Evolutionary conservation across 805 yeast species (phyloP).

Genomic region (Myxozyma nipponensis): DNA sequence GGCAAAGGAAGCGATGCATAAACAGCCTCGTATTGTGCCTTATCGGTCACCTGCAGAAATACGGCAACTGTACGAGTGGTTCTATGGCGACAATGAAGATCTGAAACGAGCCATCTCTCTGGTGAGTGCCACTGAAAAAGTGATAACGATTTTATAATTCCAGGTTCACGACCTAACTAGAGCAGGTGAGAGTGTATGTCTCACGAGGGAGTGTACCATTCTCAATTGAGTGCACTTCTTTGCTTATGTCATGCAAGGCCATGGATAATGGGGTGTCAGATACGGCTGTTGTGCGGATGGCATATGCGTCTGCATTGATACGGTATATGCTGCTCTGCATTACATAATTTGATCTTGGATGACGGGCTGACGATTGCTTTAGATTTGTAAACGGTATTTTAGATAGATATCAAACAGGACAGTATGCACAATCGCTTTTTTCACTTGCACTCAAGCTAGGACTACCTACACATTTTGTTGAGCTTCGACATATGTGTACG

Average conservation of each 20-base stretch:
- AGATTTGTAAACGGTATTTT: constrained; percentile 87
- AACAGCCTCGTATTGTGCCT: constrained; percentile 18
- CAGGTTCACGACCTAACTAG: background rate
- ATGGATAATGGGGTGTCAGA: constrained; percentile 40
- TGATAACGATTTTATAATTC: no score
- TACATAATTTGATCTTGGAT: no score
- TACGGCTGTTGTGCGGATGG: constrained; percentile 43
- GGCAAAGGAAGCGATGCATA: no score
- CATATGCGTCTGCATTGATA: constrained; percentile 41
- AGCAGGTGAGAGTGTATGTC: constrained; percentile 43
- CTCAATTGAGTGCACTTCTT: constrained; percentile 62
- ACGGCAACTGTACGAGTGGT: constrained; percentile 9
- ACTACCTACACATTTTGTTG: constrained; percentile 81
- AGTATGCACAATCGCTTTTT: constrained; percentile 73
- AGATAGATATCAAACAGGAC: constrained; percentile 80
- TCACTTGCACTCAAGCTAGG: constrained; percentile 63
- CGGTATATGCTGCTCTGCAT: no score
- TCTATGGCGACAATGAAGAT: constrained; percentile 7
- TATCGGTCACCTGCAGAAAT: constrained; percentile 17
- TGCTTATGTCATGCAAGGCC: constrained; percentile 50
- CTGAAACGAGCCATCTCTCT: constrained; percentile 11
- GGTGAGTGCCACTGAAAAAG: constrained; percentile 4
- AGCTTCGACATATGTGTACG: constrained; percentile 82
- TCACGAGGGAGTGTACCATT: constrained; percentile 68
- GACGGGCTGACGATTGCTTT: constrained; percentile 73